These are phyloP conservation scores for Dryas drummondii DNA, from an alignment of 306 rosid species.

Conservation along the genomic window DNA sequence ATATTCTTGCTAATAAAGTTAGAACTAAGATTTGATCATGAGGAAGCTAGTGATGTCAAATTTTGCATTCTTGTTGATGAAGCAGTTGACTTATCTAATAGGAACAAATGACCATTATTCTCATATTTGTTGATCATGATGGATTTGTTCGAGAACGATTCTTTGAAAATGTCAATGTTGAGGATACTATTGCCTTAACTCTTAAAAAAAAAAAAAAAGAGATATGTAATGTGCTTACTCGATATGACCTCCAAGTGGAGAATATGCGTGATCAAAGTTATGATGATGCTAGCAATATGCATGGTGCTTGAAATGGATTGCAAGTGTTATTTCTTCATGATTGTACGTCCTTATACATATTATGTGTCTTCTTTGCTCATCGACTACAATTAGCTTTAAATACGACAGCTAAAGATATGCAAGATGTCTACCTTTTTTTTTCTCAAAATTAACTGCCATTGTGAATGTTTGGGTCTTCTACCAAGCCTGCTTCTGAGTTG, in stretches of 20 bases:
- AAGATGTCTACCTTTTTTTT: background rate
- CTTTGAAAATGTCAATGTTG: background rate
- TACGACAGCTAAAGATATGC: background rate
- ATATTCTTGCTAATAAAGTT: background rate
- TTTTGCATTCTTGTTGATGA: background rate
- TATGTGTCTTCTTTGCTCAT: conserved; percentile 4
- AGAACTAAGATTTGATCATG: background rate
- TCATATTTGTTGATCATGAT: background rate
- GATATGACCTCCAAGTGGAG: background rate
- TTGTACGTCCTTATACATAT: background rate
- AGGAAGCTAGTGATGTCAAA: background rate
- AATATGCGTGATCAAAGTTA: too few species aligned
- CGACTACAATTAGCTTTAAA: background rate
- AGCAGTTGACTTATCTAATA: background rate
- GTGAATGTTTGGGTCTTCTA: background rate
- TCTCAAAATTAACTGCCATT: background rate
- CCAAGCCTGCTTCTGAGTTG: background rate
- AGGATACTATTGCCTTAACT: background rate
- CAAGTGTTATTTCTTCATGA: background rate
- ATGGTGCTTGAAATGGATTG: too few species aligned
- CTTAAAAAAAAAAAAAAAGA: background rate
- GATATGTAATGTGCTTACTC: background rate
- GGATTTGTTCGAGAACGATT: background rate
- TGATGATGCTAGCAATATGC: too few species aligned
- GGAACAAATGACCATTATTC: background rate